Evolutionary conservation across 2,329 filamentous ascomycete species (phyloP).

Genomic region (Colletotrichum sp.): DNA sequence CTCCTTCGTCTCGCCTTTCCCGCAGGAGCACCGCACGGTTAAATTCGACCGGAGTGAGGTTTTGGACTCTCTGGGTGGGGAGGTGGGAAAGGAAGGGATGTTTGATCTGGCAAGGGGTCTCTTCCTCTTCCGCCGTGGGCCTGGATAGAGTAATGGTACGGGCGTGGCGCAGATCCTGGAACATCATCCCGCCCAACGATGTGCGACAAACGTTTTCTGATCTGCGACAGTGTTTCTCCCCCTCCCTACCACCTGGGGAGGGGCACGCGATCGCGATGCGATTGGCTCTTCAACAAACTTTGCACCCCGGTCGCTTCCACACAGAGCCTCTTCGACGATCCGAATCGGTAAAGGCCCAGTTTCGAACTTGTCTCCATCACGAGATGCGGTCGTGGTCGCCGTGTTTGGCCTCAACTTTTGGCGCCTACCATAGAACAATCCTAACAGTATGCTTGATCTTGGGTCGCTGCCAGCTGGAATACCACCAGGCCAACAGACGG

Average conservation of each 20-base stretch:
- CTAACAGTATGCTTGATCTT: conserved; percentile 1
- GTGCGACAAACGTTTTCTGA: conserved; percentile 16
- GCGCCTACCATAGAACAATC: background rate
- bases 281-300: conserved; percentile 2
- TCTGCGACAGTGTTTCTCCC: conserved; percentile 13
- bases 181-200: conserved; percentile 4
- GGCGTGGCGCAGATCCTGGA: conserved; percentile 18
- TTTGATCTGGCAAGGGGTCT: background rate
- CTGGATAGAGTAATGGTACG: background rate
- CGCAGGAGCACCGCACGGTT: background rate
- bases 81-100: background rate
- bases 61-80: background rate
- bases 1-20: background rate
- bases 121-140: background rate
- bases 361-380: conserved; percentile 15
- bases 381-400: background rate
- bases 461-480: background rate
- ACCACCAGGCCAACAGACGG: background rate
- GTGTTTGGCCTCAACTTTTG: conserved; percentile 20
- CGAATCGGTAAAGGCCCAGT: conserved; percentile 1
- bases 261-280: background rate
- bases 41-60: background rate
- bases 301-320: background rate
- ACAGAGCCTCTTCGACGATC: conserved; percentile 8
- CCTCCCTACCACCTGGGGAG: background rate